Evolutionary conservation across 2,329 filamentous ascomycete genomes (phyloP).

Genomic region (Pseudocercospora ulei): DNA sequence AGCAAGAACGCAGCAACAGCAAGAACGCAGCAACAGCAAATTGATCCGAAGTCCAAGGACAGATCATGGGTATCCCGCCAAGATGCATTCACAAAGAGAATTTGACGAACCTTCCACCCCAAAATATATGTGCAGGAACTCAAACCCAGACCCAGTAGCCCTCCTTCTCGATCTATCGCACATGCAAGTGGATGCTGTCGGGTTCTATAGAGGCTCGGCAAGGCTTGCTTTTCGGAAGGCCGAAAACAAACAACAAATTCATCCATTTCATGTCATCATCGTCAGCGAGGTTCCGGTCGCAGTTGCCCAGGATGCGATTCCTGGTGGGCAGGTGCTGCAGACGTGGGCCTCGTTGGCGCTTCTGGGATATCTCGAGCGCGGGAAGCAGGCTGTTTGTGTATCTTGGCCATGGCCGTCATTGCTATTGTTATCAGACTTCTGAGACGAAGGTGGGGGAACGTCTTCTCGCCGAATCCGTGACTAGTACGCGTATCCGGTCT

Average conservation of each 20-base stretch:
- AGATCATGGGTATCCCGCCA: constrained; percentile 14
- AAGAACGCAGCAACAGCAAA: not conserved
- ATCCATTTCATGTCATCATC: constrained; percentile 4
- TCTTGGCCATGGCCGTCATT: constrained; percentile 11
- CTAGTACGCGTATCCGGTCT: constrained; percentile 18
- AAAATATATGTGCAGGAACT: constrained; percentile 13
- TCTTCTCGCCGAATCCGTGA: constrained; percentile 20
- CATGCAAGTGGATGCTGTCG: constrained; percentile 6
- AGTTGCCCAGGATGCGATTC: constrained; percentile 17
- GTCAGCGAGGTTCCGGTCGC: constrained; percentile 23
- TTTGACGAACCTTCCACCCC: constrained; percentile 3
- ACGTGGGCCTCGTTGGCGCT: constrained; percentile 10
- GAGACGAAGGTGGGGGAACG: constrained; percentile 12
- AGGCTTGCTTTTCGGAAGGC: not conserved
- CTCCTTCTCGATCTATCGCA: constrained; percentile 3
- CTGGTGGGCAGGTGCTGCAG: constrained; percentile 11
- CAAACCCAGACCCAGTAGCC: constrained; percentile 1
- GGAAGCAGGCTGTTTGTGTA: constrained; percentile 11
- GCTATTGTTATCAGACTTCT: constrained; percentile 9
- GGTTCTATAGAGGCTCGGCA: constrained; percentile 3
- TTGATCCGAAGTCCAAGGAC: constrained; percentile 5
- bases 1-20: constrained; percentile 17
- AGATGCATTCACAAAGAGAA: constrained; percentile 7
- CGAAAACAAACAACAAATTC: constrained; percentile 1
- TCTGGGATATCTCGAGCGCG: constrained; percentile 9